Conservation (phyloP, 176 grass and related monocot genomes). For the Pharus latifolius region DNA sequence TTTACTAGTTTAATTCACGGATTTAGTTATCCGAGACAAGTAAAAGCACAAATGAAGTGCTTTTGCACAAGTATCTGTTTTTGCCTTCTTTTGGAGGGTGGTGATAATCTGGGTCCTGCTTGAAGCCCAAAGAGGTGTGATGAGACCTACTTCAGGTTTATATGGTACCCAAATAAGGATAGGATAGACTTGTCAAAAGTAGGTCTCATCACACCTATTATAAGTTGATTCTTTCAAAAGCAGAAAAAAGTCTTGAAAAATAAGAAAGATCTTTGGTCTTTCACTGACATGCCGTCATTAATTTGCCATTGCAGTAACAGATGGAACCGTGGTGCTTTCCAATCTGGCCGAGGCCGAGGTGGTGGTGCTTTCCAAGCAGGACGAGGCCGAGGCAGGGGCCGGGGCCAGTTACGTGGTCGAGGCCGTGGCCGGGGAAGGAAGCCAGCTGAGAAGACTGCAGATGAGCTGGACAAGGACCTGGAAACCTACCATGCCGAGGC, state of each 20-base stretch:
- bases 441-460: conserved; percentile 47
- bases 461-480: conserved; percentile 80
- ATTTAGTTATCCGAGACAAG: not conserved
- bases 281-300: not conserved
- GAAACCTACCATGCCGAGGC: conserved; percentile 56
- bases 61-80: not conserved
- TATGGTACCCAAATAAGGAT: too few relatives aligned
- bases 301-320: conserved; percentile 7
- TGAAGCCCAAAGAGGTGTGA: too few relatives aligned
- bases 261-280: not conserved
- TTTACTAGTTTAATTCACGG: conserved; percentile 1
- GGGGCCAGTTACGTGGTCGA: conserved; percentile 20
- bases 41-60: not conserved
- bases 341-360: conserved; percentile 31
- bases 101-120: not conserved
- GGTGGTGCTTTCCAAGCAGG: not conserved
- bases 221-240: not conserved
- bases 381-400: conserved; percentile 5
- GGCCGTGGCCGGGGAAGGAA: conserved; percentile 39
- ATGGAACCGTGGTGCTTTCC: conserved; percentile 36
- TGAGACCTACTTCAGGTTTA: too few relatives aligned
- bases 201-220: too few relatives aligned
- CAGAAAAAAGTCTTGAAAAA: not conserved
- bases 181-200: too few relatives aligned
- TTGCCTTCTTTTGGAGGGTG: not conserved